phyloP scores from a whole-genome alignment of 148 eudicot genomes.

The Arbutus unedo region DNA sequence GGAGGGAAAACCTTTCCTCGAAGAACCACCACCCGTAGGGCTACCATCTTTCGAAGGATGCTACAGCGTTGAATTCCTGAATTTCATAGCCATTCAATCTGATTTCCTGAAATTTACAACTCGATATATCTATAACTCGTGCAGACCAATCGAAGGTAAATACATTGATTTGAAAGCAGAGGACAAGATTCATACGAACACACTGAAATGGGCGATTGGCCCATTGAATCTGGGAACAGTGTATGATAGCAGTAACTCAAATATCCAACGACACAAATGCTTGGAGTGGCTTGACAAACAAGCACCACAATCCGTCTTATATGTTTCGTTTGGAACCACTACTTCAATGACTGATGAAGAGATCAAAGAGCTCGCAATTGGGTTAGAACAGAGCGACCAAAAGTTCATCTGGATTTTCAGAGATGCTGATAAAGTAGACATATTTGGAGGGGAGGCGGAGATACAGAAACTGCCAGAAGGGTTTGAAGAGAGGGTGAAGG shows the following conservation, averaged over 20 bases:
- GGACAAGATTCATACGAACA: conserved; percentile 1
- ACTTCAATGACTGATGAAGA: neutral
- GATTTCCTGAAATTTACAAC: conserved; percentile 11
- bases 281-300: conserved; percentile 15
- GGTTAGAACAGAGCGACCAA: conserved; percentile 8
- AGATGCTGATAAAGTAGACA: neutral
- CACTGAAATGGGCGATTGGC: conserved; percentile 21
- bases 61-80: conserved; percentile 8
- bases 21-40: neutral
- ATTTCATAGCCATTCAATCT: conserved; percentile 8
- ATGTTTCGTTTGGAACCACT: conserved; percentile 9
- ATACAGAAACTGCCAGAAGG: neutral
- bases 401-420: conserved; percentile 17
- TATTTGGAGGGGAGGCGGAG: neutral
- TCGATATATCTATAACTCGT: conserved; percentile 31
- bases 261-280: neutral
- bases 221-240: neutral
- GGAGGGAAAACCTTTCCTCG: conserved; percentile 15
- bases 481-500: too few species aligned
- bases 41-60: conserved; percentile 22
- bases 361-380: conserved; percentile 12
- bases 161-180: conserved; percentile 25
- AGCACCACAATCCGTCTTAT: neutral
- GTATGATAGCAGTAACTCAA: neutral
- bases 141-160: conserved; percentile 26